A percentile compares a stretch with the other conserved stretches of the same genome.
These are phyloP conservation scores for Butyriboletus appendiculatus DNA, from an alignment of 1,284 basidiomycete genomes.

Conservation along the genomic window DNA sequence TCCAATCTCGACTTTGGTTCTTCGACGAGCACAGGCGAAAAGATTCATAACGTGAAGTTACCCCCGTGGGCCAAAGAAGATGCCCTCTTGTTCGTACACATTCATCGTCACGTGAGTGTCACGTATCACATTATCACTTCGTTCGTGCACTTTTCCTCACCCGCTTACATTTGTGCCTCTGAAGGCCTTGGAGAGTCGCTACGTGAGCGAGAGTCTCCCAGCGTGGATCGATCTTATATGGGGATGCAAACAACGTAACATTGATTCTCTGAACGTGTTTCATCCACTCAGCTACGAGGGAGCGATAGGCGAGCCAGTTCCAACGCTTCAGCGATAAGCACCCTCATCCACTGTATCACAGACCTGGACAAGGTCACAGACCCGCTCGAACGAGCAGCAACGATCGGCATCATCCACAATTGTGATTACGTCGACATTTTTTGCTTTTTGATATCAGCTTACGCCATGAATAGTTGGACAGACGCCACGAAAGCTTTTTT, in stretches of 20 bases:
- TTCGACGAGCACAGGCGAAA: constrained; percentile 80
- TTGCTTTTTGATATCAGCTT: constrained; percentile 7
- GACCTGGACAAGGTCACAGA: constrained; percentile 87
- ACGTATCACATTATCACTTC: neutral
- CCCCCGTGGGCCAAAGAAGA: constrained; percentile 92
- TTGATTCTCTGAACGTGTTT: constrained; percentile 82
- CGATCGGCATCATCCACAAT: constrained; percentile 95
- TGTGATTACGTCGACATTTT: constrained; percentile 49
- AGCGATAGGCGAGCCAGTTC: constrained; percentile 62
- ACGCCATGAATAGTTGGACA: constrained; percentile 67
- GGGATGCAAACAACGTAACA: constrained; percentile 86
- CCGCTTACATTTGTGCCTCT: neutral
- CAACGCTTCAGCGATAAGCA: neutral
- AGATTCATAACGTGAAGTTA: constrained; percentile 85
- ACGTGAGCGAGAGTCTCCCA: constrained; percentile 85
- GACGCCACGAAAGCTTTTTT: constrained; percentile 89
- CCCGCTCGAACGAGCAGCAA: constrained; percentile 86
- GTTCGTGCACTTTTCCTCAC: neutral
- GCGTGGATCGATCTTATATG: constrained; percentile 94
- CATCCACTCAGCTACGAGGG: constrained; percentile 96
- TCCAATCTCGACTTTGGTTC: constrained; percentile 83
- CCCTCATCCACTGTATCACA: constrained; percentile 30
- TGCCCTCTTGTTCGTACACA: constrained; percentile 79
- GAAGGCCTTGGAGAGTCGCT: constrained; percentile 88
- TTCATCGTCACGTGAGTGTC: constrained; percentile 72